Base-by-base conservation (phyloP, 495 filamentous ascomycete genomes). In the Penicillium macrosclerotiorum region DNA sequence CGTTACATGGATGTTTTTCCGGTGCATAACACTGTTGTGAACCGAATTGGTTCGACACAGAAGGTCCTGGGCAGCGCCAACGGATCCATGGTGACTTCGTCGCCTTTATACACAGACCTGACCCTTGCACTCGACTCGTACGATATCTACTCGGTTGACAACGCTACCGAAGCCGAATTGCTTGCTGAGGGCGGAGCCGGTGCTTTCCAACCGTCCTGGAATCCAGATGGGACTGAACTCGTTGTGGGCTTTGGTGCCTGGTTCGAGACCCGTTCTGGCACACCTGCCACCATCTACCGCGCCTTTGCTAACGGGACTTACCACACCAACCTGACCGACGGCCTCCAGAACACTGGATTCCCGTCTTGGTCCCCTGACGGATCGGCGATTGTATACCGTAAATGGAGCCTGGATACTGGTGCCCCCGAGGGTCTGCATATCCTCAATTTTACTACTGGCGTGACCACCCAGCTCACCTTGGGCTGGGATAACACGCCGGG, bases 1-100 rank as follows among this genome's bases (percentile, higher is more conserved):
- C 61, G 59, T 8, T 67, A 63, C 53, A 67, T 49, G 7, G 61
- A 67, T 35, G 62, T 67, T 4, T 65, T 65, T 47, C 64, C 64
- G 19, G 43, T 56, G 14, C 54, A 48, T 6, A 37, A 41, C 8
- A 16, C 40, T 2, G 23, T 43, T n/a, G 31, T 50, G 32, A 19
- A 37, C 38, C 41, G n/a, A 9, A 41, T 13, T 25, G 36, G 5
- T 8, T 22, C 13, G n/a, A 19, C 16, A 36, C 37, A 58, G 12
- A 51, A 57, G 25, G 37, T 37, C 6, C 35, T 65, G 2, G 62
- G 54, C 39, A 54, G 60, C 9, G 45, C 51, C 5, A 39, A 51
- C 8, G 51, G 41, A 8, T 34, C 26, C 14, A 22, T 31, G 8
- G 40, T 42, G 35, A 13, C 13, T 2, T 42, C 40, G n/a, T 9